Percentiles rank a stretch among this genome's conserved stretches.
These are phyloP conservation scores for Fonsecaea nubica DNA, from an alignment of 2,329 filamentous ascomycete genomes.

Conservation along the genomic window DNA sequence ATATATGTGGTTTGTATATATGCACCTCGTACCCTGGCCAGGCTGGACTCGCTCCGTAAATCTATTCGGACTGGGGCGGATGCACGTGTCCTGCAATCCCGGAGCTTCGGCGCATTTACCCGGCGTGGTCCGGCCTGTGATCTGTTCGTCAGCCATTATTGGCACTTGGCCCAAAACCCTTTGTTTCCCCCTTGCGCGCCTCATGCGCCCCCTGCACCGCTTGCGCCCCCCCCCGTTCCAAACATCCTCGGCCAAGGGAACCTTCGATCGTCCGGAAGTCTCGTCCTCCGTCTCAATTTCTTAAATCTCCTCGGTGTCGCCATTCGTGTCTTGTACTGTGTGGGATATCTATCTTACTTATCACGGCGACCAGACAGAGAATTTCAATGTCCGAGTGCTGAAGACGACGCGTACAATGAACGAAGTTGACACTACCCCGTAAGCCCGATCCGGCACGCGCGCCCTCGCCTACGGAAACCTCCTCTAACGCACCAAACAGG, in stretches of 20 bases:
- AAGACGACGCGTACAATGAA: constrained; percentile 24
- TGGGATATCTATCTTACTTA: neutral
- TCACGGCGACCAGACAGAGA: neutral
- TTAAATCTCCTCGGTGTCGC: neutral
- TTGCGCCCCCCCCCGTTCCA: neutral
- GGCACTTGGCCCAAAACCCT: neutral
- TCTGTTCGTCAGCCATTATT: neutral
- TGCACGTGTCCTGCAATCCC: constrained; percentile 1
- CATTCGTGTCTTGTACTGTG: neutral
- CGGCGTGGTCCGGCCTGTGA: neutral
- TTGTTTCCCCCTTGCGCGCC: neutral
- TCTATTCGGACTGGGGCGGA: neutral
- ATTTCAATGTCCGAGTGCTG: neutral
- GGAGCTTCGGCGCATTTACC: constrained; percentile 3
- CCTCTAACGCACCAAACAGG: constrained; percentile 12
- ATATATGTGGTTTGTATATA: too few species aligned
- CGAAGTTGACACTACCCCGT: constrained; percentile 25
- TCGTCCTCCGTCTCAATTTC: neutral
- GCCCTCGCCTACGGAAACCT: neutral
- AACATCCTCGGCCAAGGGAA: neutral
- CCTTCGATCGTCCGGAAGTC: neutral
- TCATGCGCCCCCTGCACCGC: neutral
- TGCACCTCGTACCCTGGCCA: too few species aligned
- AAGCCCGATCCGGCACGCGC: neutral
- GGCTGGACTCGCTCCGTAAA: neutral